Conservation (phyloP, 345 rosid genomes). For the Lumnitzera littorea region DNA sequence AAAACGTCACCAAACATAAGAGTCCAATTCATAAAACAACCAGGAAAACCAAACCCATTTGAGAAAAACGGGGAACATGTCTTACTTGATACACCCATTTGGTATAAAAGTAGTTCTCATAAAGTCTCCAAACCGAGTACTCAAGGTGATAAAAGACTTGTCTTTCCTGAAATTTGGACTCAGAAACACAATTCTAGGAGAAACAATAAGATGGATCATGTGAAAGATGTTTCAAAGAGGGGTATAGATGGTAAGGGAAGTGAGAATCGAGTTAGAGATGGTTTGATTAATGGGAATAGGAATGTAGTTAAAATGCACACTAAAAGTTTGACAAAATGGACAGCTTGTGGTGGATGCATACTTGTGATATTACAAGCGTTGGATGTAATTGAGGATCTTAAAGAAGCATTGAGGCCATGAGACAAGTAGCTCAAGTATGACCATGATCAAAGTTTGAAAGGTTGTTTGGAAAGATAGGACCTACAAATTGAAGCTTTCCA, state of each 20-base stretch:
- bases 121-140: slow-evolving; percentile 14
- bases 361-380: slow-evolving; percentile 64
- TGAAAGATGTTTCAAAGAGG: slow-evolving; percentile 6
- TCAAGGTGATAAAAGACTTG: slow-evolving; percentile 10
- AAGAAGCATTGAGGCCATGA: slow-evolving; percentile 74
- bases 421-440: slow-evolving; percentile 34
- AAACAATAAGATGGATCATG: slow-evolving; percentile 15
- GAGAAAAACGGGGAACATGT: slow-evolving; percentile 23
- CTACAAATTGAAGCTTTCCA: too few species aligned
- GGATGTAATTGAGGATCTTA: slow-evolving; percentile 49
- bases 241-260: slow-evolving; percentile 16
- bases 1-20: slow-evolving; percentile 29
- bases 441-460: too few species aligned
- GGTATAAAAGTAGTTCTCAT: slow-evolving; percentile 16
- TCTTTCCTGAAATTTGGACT: slow-evolving; percentile 19
- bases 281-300: slow-evolving; percentile 3
- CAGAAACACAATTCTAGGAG: slow-evolving; percentile 20
- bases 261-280: not conserved
- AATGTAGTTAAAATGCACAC: slow-evolving; percentile 27
- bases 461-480: too few species aligned
- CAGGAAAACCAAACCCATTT: slow-evolving; percentile 20
- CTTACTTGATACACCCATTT: slow-evolving; percentile 23
- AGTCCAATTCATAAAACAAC: slow-evolving; percentile 27
- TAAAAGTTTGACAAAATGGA: slow-evolving; percentile 80
- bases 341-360: slow-evolving; percentile 54